Conservation (phyloP, 2,329 filamentous ascomycete genomes). For the Xylaria sp. region DNA sequence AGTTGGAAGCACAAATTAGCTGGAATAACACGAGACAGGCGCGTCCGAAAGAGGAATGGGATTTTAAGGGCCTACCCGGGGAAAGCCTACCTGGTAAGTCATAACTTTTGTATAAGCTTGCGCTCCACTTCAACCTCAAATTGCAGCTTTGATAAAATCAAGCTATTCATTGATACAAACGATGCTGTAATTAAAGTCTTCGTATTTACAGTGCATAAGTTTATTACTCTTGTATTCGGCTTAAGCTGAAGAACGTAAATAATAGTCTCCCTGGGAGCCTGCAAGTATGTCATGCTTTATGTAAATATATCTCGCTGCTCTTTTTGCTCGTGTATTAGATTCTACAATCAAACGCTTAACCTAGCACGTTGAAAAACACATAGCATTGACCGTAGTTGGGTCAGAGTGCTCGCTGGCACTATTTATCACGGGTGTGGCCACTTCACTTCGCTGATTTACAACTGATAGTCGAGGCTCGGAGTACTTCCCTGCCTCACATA, state of each 20-base stretch:
- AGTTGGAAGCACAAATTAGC: background rate
- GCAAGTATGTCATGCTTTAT: too few relatives aligned
- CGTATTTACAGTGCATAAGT: background rate
- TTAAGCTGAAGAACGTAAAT: too few relatives aligned
- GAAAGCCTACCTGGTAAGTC: background rate
- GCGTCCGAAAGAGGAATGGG: slow-evolving; percentile 23
- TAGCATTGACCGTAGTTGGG: slow-evolving; percentile 50
- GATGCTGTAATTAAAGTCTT: background rate
- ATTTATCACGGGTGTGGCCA: slow-evolving; percentile 80
- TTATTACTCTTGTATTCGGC: too few relatives aligned
- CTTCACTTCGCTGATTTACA: slow-evolving; percentile 72
- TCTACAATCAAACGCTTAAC: too few relatives aligned
- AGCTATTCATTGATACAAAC: background rate
- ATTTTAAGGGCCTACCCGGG: background rate
- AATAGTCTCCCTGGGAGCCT: too few relatives aligned
- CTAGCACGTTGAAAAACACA: too few relatives aligned
- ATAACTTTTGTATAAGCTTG: background rate
- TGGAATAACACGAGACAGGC: slow-evolving; percentile 27
- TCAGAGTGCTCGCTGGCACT: slow-evolving; percentile 71
- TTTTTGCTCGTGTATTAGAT: too few relatives aligned
- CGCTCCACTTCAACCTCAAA: background rate
- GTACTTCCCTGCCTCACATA: background rate
- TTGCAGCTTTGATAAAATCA: background rate
- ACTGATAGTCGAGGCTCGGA: slow-evolving; percentile 36
- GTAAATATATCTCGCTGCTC: too few relatives aligned